Conservation (phyloP, 345 rosid genomes). For the Brassica napus region DNA sequence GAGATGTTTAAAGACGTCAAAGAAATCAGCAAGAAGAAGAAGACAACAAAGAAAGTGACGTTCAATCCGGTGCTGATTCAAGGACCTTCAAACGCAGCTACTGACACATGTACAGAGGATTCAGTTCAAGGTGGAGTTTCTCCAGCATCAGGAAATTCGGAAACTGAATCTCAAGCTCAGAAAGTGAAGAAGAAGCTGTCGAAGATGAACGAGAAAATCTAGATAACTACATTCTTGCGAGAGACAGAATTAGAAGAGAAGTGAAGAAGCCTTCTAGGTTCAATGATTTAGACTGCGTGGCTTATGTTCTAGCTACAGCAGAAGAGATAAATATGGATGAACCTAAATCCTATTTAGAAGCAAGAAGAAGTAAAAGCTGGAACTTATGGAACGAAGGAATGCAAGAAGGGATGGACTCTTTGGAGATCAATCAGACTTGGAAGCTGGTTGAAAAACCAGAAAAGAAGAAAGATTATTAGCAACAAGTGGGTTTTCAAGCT, state of each 20-base stretch:
- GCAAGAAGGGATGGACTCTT: not conserved
- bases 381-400: not conserved
- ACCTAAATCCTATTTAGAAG: not conserved
- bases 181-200: not conserved
- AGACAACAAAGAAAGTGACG: not conserved
- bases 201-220: not conserved
- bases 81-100: not conserved
- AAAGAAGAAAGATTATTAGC: not conserved
- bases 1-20: not conserved
- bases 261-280: not conserved
- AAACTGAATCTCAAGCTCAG: not conserved
- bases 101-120: not conserved
- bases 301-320: not conserved
- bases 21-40: not conserved
- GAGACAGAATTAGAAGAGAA: not conserved
- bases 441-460: not conserved
- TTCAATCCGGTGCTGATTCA: not conserved
- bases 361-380: not conserved
- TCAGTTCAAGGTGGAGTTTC: not conserved
- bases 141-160: not conserved
- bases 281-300: not conserved
- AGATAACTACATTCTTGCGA: not conserved
- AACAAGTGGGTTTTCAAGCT: not conserved
- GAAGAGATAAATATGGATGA: not conserved
- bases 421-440: not conserved